phyloP scores from a whole-genome alignment of 2,329 filamentous ascomycete species.

The Fusarium longipes region DNA sequence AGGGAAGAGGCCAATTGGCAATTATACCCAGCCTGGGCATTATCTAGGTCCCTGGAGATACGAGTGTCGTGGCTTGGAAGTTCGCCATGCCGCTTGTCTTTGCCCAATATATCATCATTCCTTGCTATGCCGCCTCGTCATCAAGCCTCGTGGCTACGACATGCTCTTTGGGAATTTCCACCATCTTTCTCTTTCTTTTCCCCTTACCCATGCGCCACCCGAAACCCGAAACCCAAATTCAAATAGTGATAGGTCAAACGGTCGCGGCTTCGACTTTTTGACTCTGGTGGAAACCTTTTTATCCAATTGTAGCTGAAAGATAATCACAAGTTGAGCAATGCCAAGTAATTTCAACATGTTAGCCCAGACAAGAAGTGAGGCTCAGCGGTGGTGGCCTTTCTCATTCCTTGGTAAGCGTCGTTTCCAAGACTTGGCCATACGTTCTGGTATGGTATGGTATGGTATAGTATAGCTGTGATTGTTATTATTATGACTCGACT shows the following conservation, averaged over 20 bases:
- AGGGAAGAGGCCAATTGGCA: not conserved
- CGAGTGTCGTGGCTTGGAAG: conserved; percentile 28
- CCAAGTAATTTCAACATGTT: conserved; percentile 18
- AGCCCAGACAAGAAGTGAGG: conserved; percentile 26
- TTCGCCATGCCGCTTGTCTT: conserved; percentile 18
- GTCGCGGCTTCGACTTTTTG: not conserved
- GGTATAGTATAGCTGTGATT: too few relatives aligned
- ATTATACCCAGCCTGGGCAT: conserved; percentile 7
- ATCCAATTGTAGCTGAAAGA: conserved; percentile 4
- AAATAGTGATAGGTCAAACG: not conserved
- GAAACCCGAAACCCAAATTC: conserved; percentile 15
- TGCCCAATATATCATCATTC: conserved; percentile 24
- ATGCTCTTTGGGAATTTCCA: conserved; percentile 19
- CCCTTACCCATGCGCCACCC: conserved; percentile 42
- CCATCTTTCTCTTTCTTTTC: conserved; percentile 1
- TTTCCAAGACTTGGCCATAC: not conserved
- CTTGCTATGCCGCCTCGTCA: conserved; percentile 37
- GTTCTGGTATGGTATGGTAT: too few relatives aligned
- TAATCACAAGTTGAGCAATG: conserved; percentile 10
- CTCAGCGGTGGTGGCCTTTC: conserved; percentile 24
- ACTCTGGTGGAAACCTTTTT: conserved; percentile 11
- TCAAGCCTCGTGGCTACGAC: conserved; percentile 28
- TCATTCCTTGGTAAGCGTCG: conserved; percentile 23
- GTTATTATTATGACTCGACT: conserved; percentile 27
- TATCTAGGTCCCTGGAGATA: not conserved